These are phyloP conservation scores for Antitrichia curtipendula DNA, from an alignment of 225 moss, liverwort and hornwort genomes.

Conservation along the genomic window DNA sequence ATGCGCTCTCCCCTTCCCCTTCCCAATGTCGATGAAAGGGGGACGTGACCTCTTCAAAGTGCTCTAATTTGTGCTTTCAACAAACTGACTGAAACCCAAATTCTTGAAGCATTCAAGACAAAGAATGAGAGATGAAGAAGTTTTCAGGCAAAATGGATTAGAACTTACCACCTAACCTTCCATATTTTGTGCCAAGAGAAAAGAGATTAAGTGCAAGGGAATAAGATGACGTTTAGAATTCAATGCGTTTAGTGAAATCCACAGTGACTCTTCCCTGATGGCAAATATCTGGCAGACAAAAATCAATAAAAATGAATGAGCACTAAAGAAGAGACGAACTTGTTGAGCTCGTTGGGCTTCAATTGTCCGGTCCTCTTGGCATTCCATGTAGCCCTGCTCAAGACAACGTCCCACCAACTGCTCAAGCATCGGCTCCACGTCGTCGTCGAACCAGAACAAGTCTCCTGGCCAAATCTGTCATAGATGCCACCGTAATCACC, in stretches of 20 bases:
- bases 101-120: not conserved
- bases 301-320: not conserved
- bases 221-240: not conserved
- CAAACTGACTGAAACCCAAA: not conserved
- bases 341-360: constrained; percentile 18
- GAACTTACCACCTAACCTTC: not conserved
- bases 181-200: not conserved
- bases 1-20: not conserved
- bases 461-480: constrained; percentile 29
- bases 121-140: not conserved
- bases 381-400: constrained; percentile 45
- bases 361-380: constrained; percentile 13
- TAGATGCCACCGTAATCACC: not conserved
- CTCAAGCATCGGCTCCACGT: constrained; percentile 40
- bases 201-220: not conserved
- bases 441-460: constrained; percentile 13
- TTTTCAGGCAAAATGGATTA: not conserved
- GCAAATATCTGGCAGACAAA: not conserved
- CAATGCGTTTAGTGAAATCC: not conserved
- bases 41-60: not conserved
- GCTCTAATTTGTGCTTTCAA: not conserved
- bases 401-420: constrained; percentile 36
- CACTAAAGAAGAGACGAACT: not conserved
- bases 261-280: not conserved
- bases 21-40: not conserved